These are phyloP conservation scores for Nicotiana undulata DNA, from an alignment of 257 asterid species.

Conservation along the genomic window DNA sequence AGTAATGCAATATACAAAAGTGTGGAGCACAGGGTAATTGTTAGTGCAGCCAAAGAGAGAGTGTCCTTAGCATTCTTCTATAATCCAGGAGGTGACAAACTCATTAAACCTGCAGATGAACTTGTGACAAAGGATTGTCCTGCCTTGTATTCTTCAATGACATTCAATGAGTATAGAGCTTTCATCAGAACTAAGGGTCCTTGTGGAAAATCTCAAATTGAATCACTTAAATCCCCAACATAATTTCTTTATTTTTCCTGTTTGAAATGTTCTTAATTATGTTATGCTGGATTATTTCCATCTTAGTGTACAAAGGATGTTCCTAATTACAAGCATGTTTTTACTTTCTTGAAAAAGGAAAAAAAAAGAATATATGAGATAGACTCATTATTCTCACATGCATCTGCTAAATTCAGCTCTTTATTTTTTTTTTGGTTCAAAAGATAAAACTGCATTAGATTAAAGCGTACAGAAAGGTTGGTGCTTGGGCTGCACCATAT, in stretches of 20 bases:
- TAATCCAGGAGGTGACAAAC: slow-evolving; percentile 26
- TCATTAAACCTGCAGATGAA: slow-evolving; percentile 25
- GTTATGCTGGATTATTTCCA: background rate
- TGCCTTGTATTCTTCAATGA: slow-evolving; percentile 23
- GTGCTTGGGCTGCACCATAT: too few relatives aligned
- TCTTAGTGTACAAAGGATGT: background rate
- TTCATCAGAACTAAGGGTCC: slow-evolving; percentile 32
- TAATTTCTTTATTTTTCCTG: background rate
- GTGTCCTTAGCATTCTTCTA: slow-evolving; percentile 33
- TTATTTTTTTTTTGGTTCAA: too few relatives aligned
- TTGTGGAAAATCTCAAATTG: slow-evolving; percentile 30
- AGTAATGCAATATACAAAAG: slow-evolving; percentile 33
- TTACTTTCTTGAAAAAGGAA: background rate
- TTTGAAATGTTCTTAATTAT: background rate
- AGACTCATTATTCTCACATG: too few relatives aligned
- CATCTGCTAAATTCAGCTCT: too few relatives aligned
- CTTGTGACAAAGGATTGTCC: slow-evolving; percentile 23
- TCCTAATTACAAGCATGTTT: background rate
- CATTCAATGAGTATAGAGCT: slow-evolving; percentile 24
- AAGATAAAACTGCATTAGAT: too few relatives aligned
- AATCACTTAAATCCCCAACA: slow-evolving; percentile 20
- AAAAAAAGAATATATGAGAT: too few relatives aligned
- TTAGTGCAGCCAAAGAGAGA: slow-evolving; percentile 28
- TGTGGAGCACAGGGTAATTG: slow-evolving; percentile 38
- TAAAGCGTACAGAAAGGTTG: too few relatives aligned